phyloP scores from a whole-genome alignment of 2,329 filamentous ascomycete genomes.

The Epichloe elymi region DNA sequence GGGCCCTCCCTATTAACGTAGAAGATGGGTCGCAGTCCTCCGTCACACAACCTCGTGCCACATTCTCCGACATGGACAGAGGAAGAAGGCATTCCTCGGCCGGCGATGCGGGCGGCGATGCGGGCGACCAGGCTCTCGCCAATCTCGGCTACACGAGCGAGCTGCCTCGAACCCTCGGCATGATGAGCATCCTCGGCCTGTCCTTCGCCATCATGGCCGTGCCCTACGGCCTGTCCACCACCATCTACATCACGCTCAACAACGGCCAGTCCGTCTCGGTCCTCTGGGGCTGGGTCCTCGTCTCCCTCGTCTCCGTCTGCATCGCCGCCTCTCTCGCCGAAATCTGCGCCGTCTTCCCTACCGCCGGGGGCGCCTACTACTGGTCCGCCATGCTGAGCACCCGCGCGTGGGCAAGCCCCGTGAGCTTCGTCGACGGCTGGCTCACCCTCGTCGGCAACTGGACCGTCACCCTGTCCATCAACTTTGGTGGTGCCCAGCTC shows the following conservation, averaged over 20 bases:
- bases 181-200: slow-evolving; percentile 34
- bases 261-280: slow-evolving; percentile 61
- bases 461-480: slow-evolving; percentile 55
- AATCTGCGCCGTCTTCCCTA: slow-evolving; percentile 54
- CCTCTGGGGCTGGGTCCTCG: slow-evolving; percentile 54
- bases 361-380: slow-evolving; percentile 54
- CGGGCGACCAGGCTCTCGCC: slow-evolving; percentile 31
- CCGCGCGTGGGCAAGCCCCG: slow-evolving; percentile 44
- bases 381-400: slow-evolving; percentile 58
- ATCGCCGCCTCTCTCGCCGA: slow-evolving; percentile 60
- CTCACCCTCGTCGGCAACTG: slow-evolving; percentile 62
- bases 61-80: slow-evolving; percentile 1
- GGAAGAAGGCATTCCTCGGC: slow-evolving; percentile 8
- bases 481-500: slow-evolving; percentile 57
- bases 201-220: slow-evolving; percentile 39
- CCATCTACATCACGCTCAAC: slow-evolving; percentile 42
- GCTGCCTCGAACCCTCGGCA: slow-evolving; percentile 36
- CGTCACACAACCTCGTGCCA: neutral
- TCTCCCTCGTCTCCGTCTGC: slow-evolving; percentile 57
- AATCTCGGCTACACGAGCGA: slow-evolving; percentile 36
- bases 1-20: too few species aligned
- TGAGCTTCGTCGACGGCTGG: slow-evolving; percentile 64
- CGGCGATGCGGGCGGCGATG: slow-evolving; percentile 9
- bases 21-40: too few species aligned
- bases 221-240: slow-evolving; percentile 36